phyloP scores from a whole-genome alignment of 805 yeast species.

The Saturnispora kantuleensis region DNA sequence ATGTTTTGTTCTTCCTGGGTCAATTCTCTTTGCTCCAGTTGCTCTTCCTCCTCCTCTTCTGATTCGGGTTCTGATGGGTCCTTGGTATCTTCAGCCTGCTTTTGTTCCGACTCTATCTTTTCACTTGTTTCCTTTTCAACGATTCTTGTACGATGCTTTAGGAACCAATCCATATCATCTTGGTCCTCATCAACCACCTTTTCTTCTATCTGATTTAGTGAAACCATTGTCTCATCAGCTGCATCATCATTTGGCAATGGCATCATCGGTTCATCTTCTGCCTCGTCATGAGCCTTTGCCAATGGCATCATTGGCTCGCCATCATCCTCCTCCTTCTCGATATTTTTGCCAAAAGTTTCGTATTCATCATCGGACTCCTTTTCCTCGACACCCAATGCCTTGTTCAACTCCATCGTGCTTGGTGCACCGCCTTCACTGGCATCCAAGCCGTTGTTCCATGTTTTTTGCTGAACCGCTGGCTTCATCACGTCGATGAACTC shows the following conservation, averaged over 20 bases:
- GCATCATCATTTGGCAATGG: conserved; percentile 29
- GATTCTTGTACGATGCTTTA: conserved; percentile 63
- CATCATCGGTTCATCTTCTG: conserved; percentile 23
- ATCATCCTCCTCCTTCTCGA: conserved; percentile 28
- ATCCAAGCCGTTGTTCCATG: conserved; percentile 63
- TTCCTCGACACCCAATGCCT: conserved; percentile 28
- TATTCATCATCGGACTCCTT: conserved; percentile 44
- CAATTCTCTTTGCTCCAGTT: conserved; percentile 3
- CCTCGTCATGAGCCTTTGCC: conserved; percentile 26
- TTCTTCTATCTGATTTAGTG: conserved; percentile 14
- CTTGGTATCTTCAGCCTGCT: neutral
- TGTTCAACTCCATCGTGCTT: conserved; percentile 33
- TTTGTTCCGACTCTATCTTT: conserved; percentile 5
- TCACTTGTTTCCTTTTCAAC: conserved; percentile 25
- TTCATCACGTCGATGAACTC: conserved; percentile 82
- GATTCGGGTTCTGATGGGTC: neutral
- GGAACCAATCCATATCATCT: conserved; percentile 83
- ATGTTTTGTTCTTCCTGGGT: conserved; percentile 39
- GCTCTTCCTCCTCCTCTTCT: conserved; percentile 1
- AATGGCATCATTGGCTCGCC: conserved; percentile 31
- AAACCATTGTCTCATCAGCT: conserved; percentile 44
- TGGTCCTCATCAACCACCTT: conserved; percentile 31
- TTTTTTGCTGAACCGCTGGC: conserved; percentile 56
- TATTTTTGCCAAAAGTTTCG: conserved; percentile 33
- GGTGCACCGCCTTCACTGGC: conserved; percentile 40